Percentiles rank a stretch among this genome's conserved stretches.
phyloP scores from a whole-genome alignment of 2,329 filamentous ascomycete genomes.

The Stachybotrys echinatus region DNA sequence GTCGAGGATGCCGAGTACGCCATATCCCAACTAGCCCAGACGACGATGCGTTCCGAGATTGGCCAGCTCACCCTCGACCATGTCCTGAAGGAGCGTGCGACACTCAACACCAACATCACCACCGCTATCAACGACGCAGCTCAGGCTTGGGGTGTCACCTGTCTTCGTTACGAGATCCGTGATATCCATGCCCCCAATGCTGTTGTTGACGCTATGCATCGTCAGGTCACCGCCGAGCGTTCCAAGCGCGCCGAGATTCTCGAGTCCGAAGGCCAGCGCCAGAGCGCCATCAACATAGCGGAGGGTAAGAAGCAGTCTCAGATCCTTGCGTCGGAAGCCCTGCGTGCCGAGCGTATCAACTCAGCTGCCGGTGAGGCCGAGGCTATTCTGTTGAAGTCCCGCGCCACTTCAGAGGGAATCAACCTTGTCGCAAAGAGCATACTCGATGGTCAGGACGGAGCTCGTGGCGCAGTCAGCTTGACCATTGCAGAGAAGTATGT shows the following conservation, averaged over 20 bases:
- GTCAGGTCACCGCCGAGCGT: conserved; percentile 94
- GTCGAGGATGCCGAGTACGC: conserved; percentile 99
- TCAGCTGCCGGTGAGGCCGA: conserved; percentile 87
- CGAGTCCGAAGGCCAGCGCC: conserved; percentile 92
- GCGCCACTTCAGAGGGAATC: conserved; percentile 82
- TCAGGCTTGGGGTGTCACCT: conserved; percentile 93
- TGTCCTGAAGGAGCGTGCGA: conserved; percentile 93
- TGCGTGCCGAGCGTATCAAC: conserved; percentile 90
- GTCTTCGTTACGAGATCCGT: conserved; percentile 93
- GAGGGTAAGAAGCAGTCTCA: conserved; percentile 97
- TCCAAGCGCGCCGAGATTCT: conserved; percentile 97
- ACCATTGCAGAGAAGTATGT: conserved; percentile 97
- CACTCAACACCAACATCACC: conserved; percentile 97
- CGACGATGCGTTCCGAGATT: conserved; percentile 98
- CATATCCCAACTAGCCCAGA: conserved; percentile 95
- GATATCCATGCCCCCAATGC: conserved; percentile 94
- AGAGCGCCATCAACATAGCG: conserved; percentile 97
- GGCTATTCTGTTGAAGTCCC: conserved; percentile 81
- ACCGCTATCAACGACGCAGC: conserved; percentile 97
- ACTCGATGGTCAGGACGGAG: conserved; percentile 63
- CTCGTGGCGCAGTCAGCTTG: conserved; percentile 79
- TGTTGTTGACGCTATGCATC: conserved; percentile 96
- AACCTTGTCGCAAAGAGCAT: conserved; percentile 79
- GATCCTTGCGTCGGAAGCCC: conserved; percentile 89
- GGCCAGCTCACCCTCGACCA: conserved; percentile 95